These are phyloP conservation scores for Beauveria sp. DNA, from an alignment of 2,329 filamentous ascomycete species.

Conservation along the genomic window DNA sequence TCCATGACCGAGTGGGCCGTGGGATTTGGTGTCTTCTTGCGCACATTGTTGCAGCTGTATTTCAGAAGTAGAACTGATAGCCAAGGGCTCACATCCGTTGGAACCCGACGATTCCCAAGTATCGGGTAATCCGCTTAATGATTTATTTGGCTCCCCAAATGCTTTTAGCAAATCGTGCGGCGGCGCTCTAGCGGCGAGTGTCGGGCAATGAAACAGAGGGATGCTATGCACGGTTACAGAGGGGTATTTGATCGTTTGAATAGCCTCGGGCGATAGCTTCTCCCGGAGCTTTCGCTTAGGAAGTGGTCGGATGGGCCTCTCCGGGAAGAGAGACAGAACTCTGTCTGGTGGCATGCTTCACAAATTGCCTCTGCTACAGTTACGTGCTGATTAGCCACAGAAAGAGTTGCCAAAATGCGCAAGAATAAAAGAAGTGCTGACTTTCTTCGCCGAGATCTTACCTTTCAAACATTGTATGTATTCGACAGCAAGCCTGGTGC, in stretches of 20 bases:
- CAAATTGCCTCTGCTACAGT: constrained; percentile 21
- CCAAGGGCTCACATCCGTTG: not conserved
- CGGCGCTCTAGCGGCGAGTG: constrained; percentile 45
- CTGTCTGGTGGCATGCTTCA: constrained; percentile 63
- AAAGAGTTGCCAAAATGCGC: not conserved
- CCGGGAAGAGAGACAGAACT: constrained; percentile 72
- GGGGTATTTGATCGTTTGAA: constrained; percentile 75
- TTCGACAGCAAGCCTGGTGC: constrained; percentile 10
- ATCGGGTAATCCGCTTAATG: not conserved
- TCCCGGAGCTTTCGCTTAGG: constrained; percentile 85
- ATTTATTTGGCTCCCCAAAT: not conserved
- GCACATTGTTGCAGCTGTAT: not conserved
- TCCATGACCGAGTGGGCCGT: not conserved
- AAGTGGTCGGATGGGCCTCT: constrained; percentile 86
- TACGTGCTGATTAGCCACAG: constrained; percentile 21
- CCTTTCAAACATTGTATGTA: constrained; percentile 34
- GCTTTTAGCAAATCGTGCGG: not conserved
- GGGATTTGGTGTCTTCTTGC: not conserved
- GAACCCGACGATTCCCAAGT: not conserved
- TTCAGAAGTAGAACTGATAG: not conserved
- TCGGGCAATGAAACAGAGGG: constrained; percentile 60
- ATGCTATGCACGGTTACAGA: constrained; percentile 62
- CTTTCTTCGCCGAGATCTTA: constrained; percentile 24
- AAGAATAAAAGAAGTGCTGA: not conserved
- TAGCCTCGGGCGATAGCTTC: constrained; percentile 76